Evolutionary conservation across 1,284 basidiomycete genomes (phyloP), one percentile per base, ranked within the genome.

Genomic region (Afroboletus lepidellus): DNA sequence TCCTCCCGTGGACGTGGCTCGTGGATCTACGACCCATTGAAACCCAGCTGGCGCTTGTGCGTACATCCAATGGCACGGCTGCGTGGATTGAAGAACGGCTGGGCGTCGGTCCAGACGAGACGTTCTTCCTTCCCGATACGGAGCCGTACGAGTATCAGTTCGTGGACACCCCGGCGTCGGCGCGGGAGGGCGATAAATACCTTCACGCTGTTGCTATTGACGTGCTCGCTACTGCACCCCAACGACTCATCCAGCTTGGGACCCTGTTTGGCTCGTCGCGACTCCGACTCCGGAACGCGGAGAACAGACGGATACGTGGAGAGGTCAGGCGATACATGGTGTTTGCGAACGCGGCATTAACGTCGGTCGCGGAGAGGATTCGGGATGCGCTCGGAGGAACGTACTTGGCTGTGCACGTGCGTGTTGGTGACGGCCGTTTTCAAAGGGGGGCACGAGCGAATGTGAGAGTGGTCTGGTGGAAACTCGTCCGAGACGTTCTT

Each of bases 201-300:
- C 54, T 57, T 9, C 67, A 76, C 41, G 62, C 69, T 24, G 60
- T 85, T 1, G 2, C 23, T 4, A 61, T 67, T 12, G 60, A 59
- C 3, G 30, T 8, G 16, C 62, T 67, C 25, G 52, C 50, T 0
- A 43, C 20, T 0, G 46, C 38, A 2, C 38, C 62, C 0, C 71
- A 79, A 48, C 76, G 74, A 1, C 74, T 87, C 21, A 60, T 90
- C 18, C 79, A 83, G 54, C 62, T 89, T 12, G 87, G 87, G 8
- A 81, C 84, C 0, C 75, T 89, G 3, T 87, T 88, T 66, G 86
- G 85, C 5, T 82, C 84, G 2, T 81, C 82, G 3, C 78, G 87
- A 7, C 70, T 90, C 5, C 75, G 77, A 33, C 73, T 90, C 2
- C 72, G 66, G 12, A 62, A 70, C 16, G 48, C 59, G 12, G 59